Percentiles rank a stretch among this genome's conserved stretches.
These are phyloP conservation scores for Sporothrix pseudoabietina DNA, from an alignment of 2,329 filamentous ascomycete species.

Conservation along the genomic window DNA sequence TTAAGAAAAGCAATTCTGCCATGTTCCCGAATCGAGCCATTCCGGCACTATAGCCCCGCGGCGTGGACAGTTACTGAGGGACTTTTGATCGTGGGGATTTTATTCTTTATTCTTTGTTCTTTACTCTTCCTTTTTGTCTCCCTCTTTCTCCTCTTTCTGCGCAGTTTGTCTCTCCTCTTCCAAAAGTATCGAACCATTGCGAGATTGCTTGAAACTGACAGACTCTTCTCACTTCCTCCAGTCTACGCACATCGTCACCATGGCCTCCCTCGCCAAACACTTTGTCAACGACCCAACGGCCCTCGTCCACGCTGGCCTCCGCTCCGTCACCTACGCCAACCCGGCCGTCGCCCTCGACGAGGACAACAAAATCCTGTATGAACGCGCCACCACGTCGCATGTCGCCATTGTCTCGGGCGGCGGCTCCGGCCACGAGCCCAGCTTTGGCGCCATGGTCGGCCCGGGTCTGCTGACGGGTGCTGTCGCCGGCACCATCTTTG, in stretches of 20 bases:
- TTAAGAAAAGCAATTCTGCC: background rate
- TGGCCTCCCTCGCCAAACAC: constrained; percentile 65
- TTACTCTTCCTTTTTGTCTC: background rate
- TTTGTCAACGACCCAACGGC: constrained; percentile 83
- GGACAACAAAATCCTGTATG: constrained; percentile 81
- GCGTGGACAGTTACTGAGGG: background rate
- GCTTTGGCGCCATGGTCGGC: constrained; percentile 83
- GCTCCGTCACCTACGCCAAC: constrained; percentile 78
- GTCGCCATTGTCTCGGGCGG: constrained; percentile 86
- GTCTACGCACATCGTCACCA: background rate
- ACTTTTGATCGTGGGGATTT: background rate
- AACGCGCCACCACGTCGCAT: constrained; percentile 49
- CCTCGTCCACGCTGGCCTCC: constrained; percentile 75
- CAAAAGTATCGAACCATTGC: background rate
- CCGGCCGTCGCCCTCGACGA: constrained; percentile 77
- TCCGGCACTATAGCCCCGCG: constrained; percentile 26
- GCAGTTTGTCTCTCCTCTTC: background rate
- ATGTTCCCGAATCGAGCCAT: constrained; percentile 26
- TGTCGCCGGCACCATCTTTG: constrained; percentile 83
- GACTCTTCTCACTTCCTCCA: background rate
- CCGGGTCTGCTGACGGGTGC: constrained; percentile 76
- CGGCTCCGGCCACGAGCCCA: constrained; percentile 87
- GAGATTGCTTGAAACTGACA: background rate
- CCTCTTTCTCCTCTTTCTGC: background rate
- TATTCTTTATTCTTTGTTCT: background rate